These are phyloP conservation scores for Mycena epipterygia DNA, from an alignment of 768 basidiomycete genomes.

Conservation along the genomic window DNA sequence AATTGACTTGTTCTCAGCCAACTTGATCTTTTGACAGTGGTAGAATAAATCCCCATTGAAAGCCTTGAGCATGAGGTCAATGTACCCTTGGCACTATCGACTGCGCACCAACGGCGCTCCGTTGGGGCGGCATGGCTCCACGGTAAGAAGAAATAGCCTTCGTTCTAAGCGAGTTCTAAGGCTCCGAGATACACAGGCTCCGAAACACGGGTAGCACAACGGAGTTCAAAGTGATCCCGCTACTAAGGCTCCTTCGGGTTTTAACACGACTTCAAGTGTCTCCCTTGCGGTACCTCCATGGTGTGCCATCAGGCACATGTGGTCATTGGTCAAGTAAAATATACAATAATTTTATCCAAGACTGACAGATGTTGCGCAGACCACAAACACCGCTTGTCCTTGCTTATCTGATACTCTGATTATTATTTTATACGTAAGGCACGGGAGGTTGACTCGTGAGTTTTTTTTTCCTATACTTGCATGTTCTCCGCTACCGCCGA, in stretches of 20 bases:
- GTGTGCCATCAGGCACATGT: constrained; percentile 14
- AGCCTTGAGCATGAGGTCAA: constrained; percentile 1
- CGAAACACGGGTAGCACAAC: neutral
- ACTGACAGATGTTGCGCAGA: neutral
- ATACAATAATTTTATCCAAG: neutral
- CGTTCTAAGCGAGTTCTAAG: no score
- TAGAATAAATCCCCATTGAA: constrained; percentile 3
- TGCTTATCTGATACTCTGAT: neutral
- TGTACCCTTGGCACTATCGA: neutral
- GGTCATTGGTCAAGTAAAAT: neutral
- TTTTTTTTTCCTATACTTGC: neutral
- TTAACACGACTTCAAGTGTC: neutral
- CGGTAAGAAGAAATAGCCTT: no score
- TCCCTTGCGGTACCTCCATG: no score
- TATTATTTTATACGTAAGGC: neutral
- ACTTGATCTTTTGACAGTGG: constrained; percentile 5
- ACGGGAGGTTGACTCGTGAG: neutral
- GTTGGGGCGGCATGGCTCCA: neutral
- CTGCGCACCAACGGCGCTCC: constrained; percentile 15
- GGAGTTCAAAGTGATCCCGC: neutral
- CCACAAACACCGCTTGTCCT: constrained; percentile 7
- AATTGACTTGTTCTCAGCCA: neutral
- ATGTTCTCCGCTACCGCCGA: neutral
- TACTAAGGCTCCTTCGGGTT: neutral
- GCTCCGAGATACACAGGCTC: no score